A percentile compares a stretch with the other conserved stretches of the same genome.
Conservation (phyloP, 768 basidiomycete genomes). For the Naganishia antarctica region DNA sequence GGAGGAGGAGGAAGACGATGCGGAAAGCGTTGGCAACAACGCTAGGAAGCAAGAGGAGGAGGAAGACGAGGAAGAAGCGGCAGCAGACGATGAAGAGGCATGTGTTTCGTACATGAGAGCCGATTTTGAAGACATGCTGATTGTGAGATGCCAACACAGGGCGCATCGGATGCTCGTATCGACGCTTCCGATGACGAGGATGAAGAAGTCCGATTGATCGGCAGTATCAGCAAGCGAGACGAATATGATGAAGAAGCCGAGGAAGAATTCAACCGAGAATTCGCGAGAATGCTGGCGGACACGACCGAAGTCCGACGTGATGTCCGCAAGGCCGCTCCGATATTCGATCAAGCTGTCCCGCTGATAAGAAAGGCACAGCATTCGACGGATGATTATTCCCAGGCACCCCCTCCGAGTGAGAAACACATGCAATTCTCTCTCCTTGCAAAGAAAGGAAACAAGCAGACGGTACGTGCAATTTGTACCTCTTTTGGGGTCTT, state of each 20-base stretch:
- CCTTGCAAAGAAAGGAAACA: slow-evolving; percentile 86
- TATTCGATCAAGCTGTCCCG: slow-evolving; percentile 82
- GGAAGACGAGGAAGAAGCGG: slow-evolving; percentile 52
- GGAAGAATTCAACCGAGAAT: slow-evolving; percentile 87
- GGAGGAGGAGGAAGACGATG: slow-evolving; percentile 42
- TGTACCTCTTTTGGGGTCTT: slow-evolving; percentile 1
- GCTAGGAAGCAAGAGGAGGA: slow-evolving; percentile 35
- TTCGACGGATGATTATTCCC: slow-evolving; percentile 52
- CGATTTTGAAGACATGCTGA: not conserved
- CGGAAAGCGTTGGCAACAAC: slow-evolving; percentile 32
- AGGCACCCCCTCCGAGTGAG: slow-evolving; percentile 37
- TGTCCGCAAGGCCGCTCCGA: slow-evolving; percentile 77
- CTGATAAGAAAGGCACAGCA: slow-evolving; percentile 52
- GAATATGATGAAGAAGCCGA: slow-evolving; percentile 86
- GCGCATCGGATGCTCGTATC: slow-evolving; percentile 55
- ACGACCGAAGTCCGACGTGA: slow-evolving; percentile 79
- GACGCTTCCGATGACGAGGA: slow-evolving; percentile 61
- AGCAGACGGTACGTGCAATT: slow-evolving; percentile 68
- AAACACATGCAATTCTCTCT: slow-evolving; percentile 84
- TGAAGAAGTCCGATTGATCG: slow-evolving; percentile 68
- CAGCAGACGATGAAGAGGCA: slow-evolving; percentile 9
- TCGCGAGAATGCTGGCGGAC: slow-evolving; percentile 90
- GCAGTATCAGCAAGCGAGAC: slow-evolving; percentile 59
- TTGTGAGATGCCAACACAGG: not conserved
- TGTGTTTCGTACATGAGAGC: not conserved